phyloP scores from a whole-genome alignment of 768 basidiomycete species.

The Daedaleopsis nitida region DNA sequence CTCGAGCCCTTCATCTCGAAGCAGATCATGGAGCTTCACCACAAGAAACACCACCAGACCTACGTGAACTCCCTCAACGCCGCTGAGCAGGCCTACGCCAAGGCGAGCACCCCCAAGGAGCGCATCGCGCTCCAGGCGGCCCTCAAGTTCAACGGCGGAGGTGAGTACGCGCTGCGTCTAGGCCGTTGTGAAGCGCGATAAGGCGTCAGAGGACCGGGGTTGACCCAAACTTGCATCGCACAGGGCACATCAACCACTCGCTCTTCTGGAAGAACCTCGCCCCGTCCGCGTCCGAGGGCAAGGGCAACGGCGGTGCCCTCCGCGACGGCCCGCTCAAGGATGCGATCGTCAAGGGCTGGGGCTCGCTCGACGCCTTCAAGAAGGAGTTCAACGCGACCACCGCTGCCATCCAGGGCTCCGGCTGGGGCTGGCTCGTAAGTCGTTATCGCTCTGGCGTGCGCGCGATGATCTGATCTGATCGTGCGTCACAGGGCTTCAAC shows the following conservation, averaged over 20 bases:
- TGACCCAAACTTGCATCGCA: no score
- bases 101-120: conserved; percentile 69
- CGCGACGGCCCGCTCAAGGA: conserved; percentile 69
- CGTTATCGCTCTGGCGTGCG: neutral
- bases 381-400: conserved; percentile 86
- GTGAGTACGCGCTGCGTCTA: conserved; percentile 43
- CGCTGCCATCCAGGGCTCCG: conserved; percentile 87
- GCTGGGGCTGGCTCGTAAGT: conserved; percentile 96
- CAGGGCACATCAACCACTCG: conserved; percentile 92
- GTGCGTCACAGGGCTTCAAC: conserved; percentile 62
- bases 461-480: neutral
- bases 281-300: conserved; percentile 48
- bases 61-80: conserved; percentile 93
- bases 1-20: conserved; percentile 92
- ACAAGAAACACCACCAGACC: conserved; percentile 94
- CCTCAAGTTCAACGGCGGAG: conserved; percentile 96
- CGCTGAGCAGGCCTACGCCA: conserved; percentile 77
- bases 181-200: no score
- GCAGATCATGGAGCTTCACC: conserved; percentile 95
- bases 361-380: conserved; percentile 69
- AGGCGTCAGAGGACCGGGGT: neutral
- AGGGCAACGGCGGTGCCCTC: conserved; percentile 66
- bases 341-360: conserved; percentile 71
- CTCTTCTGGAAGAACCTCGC: conserved; percentile 97
- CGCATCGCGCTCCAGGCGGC: conserved; percentile 88